Conservation (phyloP, 1,284 basidiomycete genomes). For the Microbotryum intermedium region DNA sequence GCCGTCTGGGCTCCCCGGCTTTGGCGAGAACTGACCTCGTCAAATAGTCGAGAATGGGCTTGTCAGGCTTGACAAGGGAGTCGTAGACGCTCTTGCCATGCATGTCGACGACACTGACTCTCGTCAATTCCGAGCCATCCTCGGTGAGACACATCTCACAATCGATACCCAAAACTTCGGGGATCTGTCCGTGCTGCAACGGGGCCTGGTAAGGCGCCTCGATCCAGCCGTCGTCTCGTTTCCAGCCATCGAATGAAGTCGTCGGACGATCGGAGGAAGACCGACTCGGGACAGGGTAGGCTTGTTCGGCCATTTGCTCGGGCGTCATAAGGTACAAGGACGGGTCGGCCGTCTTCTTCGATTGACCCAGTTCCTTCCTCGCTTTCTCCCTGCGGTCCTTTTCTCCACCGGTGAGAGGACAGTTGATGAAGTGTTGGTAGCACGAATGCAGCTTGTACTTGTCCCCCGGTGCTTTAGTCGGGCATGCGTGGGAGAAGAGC, state of each 20-base stretch:
- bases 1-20: no score
- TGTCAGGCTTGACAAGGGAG: conserved; percentile 71
- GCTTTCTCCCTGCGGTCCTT: conserved; percentile 54
- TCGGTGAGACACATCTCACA: conserved; percentile 90
- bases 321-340: conserved; percentile 61
- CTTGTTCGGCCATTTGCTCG: conserved; percentile 82
- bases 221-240: conserved; percentile 43
- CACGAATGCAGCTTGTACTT: conserved; percentile 73
- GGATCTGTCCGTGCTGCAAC: conserved; percentile 33
- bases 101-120: conserved; percentile 69
- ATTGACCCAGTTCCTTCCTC: conserved; percentile 41
- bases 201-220: conserved; percentile 54
- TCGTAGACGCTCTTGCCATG: conserved; percentile 68
- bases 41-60: conserved; percentile 74
- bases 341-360: conserved; percentile 47
- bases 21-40: conserved; percentile 53
- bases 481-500: conserved; percentile 82
- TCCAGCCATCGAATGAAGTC: conserved; percentile 26
- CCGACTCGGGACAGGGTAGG: conserved; percentile 75
- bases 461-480: conserved; percentile 81
- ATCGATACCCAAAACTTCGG: conserved; percentile 52
- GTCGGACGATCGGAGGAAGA: conserved; percentile 43
- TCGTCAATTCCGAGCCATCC: conserved; percentile 74
- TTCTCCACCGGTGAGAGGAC: conserved; percentile 67
- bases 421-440: conserved; percentile 66